Conservation (phyloP, 2,329 filamentous ascomycete genomes). For the Beauveria caledonica region DNA sequence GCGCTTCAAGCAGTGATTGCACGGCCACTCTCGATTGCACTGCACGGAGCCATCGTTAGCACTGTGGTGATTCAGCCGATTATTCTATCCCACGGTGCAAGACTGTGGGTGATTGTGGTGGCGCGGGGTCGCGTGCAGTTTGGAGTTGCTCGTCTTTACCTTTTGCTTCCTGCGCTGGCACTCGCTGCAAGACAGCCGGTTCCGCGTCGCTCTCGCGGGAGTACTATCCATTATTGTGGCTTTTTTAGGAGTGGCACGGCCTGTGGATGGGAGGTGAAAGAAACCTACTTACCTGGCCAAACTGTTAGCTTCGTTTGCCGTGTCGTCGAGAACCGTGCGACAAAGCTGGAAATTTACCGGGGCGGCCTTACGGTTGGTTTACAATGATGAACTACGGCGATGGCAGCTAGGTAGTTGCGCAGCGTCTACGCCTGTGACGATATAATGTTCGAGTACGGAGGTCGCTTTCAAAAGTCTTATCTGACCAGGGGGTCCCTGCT, state of each 20-base stretch:
- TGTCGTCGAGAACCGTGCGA: neutral
- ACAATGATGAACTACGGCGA: too few relatives aligned
- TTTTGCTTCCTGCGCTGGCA: slow-evolving; percentile 34
- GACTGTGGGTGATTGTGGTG: neutral
- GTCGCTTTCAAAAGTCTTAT: too few relatives aligned
- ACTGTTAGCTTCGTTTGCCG: neutral
- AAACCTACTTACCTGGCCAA: neutral
- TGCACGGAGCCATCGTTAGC: slow-evolving; percentile 14
- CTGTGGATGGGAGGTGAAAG: neutral
- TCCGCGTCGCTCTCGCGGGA: neutral
- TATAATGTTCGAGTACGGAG: neutral
- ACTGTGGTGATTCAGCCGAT: neutral
- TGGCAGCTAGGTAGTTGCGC: neutral
- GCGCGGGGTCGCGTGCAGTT: neutral
- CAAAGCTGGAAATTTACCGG: neutral
- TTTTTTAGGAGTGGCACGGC: neutral
- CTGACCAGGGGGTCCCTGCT: too few relatives aligned
- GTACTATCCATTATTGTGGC: neutral
- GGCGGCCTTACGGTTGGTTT: neutral
- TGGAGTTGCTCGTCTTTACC: slow-evolving; percentile 18
- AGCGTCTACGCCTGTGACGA: neutral
- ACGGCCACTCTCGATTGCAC: slow-evolving; percentile 33
- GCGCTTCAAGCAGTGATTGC: slow-evolving; percentile 31
- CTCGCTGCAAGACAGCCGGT: slow-evolving; percentile 33
- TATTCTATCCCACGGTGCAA: neutral